Conservation (phyloP, 2,329 filamentous ascomycete species). For the Xylaria sp. region DNA sequence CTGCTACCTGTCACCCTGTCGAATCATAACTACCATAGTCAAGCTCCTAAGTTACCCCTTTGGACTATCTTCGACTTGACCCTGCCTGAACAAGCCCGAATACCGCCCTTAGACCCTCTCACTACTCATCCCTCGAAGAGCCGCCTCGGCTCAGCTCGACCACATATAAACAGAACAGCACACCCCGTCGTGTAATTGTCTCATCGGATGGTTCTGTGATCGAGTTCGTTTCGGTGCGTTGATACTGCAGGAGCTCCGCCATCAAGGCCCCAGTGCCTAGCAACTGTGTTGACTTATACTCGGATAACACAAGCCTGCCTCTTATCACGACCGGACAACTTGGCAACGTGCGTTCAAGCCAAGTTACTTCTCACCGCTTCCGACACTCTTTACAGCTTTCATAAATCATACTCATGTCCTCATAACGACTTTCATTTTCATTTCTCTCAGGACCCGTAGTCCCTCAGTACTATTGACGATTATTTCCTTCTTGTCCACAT, state of each 20-base stretch:
- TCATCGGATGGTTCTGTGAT: slow-evolving; percentile 48
- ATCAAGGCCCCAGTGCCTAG: slow-evolving; percentile 43
- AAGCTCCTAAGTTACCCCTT: slow-evolving; percentile 45
- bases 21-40: slow-evolving; percentile 48
- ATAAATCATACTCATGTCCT: slow-evolving; percentile 56
- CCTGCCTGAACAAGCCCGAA: slow-evolving; percentile 17
- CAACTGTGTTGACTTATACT: slow-evolving; percentile 45
- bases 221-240: slow-evolving; percentile 44
- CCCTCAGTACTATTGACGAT: slow-evolving; percentile 48
- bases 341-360: slow-evolving; percentile 34
- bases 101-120: slow-evolving; percentile 28
- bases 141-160: slow-evolving; percentile 40
- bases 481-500: slow-evolving; percentile 52
- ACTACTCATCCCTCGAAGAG: slow-evolving; percentile 30
- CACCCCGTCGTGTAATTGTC: slow-evolving; percentile 36
- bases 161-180: slow-evolving; percentile 32
- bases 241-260: slow-evolving; percentile 46
- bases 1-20: slow-evolving; percentile 58
- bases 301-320: slow-evolving; percentile 38
- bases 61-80: slow-evolving; percentile 46
- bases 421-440: slow-evolving; percentile 56
- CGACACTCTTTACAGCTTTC: slow-evolving; percentile 48
- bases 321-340: slow-evolving; percentile 41
- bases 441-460: slow-evolving; percentile 49
- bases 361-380: slow-evolving; percentile 29